Conservation (phyloP, 108 stramenopile species). For the Seminavis robusta region DNA sequence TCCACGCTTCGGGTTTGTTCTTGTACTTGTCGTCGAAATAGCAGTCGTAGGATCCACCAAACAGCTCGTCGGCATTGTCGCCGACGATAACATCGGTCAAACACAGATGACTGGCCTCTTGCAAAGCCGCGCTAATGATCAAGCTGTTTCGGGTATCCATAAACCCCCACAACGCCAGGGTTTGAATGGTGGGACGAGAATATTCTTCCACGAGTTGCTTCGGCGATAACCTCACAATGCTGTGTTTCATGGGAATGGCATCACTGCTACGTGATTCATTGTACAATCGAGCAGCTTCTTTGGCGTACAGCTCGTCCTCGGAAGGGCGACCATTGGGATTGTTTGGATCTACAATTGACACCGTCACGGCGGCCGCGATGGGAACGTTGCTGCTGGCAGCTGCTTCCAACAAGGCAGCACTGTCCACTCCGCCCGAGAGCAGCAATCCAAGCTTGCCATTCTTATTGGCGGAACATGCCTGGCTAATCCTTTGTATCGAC, state of each 20-base stretch:
- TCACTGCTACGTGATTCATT: too few relatives aligned
- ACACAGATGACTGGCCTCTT: constrained; percentile 28
- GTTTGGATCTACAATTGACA: too few relatives aligned
- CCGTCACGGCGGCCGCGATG: constrained; percentile 41
- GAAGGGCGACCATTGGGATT: too few relatives aligned
- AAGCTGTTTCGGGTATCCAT: constrained; percentile 47
- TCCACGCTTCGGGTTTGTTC: constrained; percentile 37
- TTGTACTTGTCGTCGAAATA: too few relatives aligned
- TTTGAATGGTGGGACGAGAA: constrained; percentile 27
- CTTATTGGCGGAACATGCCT: background rate
- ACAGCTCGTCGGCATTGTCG: constrained; percentile 57
- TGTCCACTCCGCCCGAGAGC: constrained; percentile 55
- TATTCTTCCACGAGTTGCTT: constrained; percentile 33
- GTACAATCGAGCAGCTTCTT: constrained; percentile 29
- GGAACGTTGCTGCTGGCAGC: constrained; percentile 18
- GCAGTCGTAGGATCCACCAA: constrained; percentile 41
- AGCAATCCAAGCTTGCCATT: constrained; percentile 8
- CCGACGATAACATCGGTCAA: constrained; percentile 42
- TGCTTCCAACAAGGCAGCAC: constrained; percentile 46
- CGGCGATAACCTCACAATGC: constrained; percentile 21
- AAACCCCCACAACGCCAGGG: constrained; percentile 37
- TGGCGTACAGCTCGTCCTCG: constrained; percentile 36
- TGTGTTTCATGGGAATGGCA: constrained; percentile 16
- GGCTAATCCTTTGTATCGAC: constrained; percentile 1
- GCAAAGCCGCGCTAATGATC: constrained; percentile 43